Base-by-base conservation (phyloP, 495 filamentous ascomycete species). In the Tuber brumale region DNA sequence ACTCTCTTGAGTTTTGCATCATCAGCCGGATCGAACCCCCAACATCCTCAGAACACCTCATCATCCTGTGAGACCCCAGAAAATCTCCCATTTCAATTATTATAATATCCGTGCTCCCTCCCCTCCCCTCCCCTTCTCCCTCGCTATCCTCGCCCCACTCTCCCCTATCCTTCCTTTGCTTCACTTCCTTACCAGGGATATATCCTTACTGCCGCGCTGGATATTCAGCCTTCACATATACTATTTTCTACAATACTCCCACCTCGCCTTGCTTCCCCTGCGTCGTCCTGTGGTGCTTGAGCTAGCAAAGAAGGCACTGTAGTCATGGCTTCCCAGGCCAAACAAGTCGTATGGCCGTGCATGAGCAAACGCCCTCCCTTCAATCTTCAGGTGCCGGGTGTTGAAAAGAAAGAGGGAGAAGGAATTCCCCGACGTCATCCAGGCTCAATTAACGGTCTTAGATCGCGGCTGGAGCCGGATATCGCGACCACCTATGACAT, bases 341-440 rank as follows among this genome's bases (percentile, higher is more conserved):
- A 89, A 79, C 79, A 86, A 75, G 77, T 86, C 79, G 82, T 92
- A 72, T 88, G 91, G 81, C 93, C 93, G 74, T 88, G 87, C 79
- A 89, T 91, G 84, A 85, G 84, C 75, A 87, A 88, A 77, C 89
- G 86, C 79, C 83, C 87, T 19, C 93, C 93, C 41, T 96, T 92
- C 87, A 89, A 90, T 39, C 89, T 96, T 80, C 93, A 97, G 80
- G 92, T 89, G 21, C 90, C 95, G n/a, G 91, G 90, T 75, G 88
- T 86, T 78, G 85, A 90, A 81, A 88, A 89, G 76, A 88, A 92
- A 79, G 87, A 92, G 61, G 95, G 95, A 81, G 95, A 99, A 87
- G 97, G 95, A 1, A 92, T 95, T 76, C 93, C 95, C 14, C 91
- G 95, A 76, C 89, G 95, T 74, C 89, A 94, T 84, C 91, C 92